Evolutionary conservation across 371 early-diverging fungal genomes (phyloP), one percentile per base, ranked within the genome.

Genomic region (Circinella minor): DNA sequence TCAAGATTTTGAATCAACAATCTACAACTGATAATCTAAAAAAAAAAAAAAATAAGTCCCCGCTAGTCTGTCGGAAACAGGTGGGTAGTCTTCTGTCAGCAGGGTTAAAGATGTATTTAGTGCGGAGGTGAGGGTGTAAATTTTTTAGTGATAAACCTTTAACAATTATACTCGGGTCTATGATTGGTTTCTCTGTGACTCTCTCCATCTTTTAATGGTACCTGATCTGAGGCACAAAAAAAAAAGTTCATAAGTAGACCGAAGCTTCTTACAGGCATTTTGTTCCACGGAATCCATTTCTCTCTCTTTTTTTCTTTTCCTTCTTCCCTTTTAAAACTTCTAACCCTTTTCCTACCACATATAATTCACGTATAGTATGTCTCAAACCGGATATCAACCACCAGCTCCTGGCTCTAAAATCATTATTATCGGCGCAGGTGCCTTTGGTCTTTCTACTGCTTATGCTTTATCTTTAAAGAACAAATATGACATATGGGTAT

Each of bases 391-490:
- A 57, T 57, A 57, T 34, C 57, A 57, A 34, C 68, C 72, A 64
- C 72, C 72, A 13, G 27, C 62, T 13, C 72, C 72, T 5, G 74
- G 77, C 13, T 71, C 80, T n/a, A 79, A 75, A 63, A 78, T 86
- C 20, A 78, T 83, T 36, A 77, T 87, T 64, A 82, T 87, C 17
- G 87, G 87, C n/a, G 84, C 78, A 17, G 86, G 87, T 3, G 74
- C 76, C 9, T 87, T 84, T 77, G 86, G 87, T 38, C 67, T 87
- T 15, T 83, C 83, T 18, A 82, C 86, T 10, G 85, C 84, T 1
- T 70, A 82, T 59, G 74, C 84, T 36, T 72, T 87, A 51, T 66
- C 79, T 18, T 49, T 63, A 14, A 73, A 73, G 17, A 70, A 71
- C 51, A 74, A 76, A 18, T 76, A 80, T 46, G 55, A 76, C 8